Evolutionary conservation across 1,139 yeast genomes (phyloP), one percentile per base, ranked within the genome.

Genomic region (Blastobotrys petasosporus): DNA sequence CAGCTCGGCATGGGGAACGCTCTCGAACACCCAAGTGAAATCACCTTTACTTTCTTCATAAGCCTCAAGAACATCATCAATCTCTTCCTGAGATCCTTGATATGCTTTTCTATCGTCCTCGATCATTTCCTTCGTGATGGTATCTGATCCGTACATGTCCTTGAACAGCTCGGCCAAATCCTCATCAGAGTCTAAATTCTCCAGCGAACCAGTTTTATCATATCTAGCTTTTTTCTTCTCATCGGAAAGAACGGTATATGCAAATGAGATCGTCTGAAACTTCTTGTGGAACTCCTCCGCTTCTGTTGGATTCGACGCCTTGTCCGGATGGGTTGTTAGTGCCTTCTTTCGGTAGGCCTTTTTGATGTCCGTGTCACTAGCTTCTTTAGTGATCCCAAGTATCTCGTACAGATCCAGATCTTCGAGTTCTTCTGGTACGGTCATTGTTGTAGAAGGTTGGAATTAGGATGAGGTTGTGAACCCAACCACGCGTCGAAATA

Each of bases 311-410:
- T 66, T 61, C 16, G 61, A 64, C 50, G 76, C 77, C 60, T 86
- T 87, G 64, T 87, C 96, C 0, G 96, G 96, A 61, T 87, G 96
- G 52, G 76, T 75, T 51, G 73, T 68, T 38, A 87, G 71, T 55
- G 94, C 86, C 36, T 78, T 67, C 51, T 76, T 77, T 55, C 88
- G 78, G 63, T 87, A 87, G 0, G 88, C 78, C 58, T 76, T 79
- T 60, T 82, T 85, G 55, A 87, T 75, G 13, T 75, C 82, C 1
- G 75, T 65, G 0, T 76, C 77, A 1, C 78, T 64, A 1, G 58
- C 57, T 1, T 78, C 74, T 4, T 47, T 36, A 13, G 41, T 41
- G 4, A 67, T 41, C 13, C 69, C 76, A 20, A 87, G 70, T 0
- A 72, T 73, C 47, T 71, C 77, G 60, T 87, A 87, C 0, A 92